Percentiles rank a stretch among this genome's conserved stretches.
Evolutionary conservation across 768 basidiomycete species (phyloP).

Genomic region (Erythrobasidium yunnanense): DNA sequence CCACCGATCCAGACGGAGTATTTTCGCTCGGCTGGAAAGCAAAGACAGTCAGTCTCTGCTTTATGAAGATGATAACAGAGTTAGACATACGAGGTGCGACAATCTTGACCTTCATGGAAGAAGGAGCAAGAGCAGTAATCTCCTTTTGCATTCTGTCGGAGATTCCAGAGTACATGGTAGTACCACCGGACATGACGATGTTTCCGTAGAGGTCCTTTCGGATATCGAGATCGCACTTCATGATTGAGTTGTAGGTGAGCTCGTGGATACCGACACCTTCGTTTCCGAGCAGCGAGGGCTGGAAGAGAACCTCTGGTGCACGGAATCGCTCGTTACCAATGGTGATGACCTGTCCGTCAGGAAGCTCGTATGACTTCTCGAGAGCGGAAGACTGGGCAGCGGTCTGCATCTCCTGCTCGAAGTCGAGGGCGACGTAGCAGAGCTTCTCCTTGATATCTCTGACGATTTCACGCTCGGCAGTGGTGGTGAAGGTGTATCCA

Average conservation of each 20-base stretch:
- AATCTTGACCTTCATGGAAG: slow-evolving; percentile 63
- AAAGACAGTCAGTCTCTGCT: slow-evolving; percentile 80
- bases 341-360: slow-evolving; percentile 86
- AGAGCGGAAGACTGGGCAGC: slow-evolving; percentile 77
- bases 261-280: slow-evolving; percentile 87
- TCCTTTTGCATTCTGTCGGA: slow-evolving; percentile 94
- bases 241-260: slow-evolving; percentile 76
- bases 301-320: slow-evolving; percentile 54
- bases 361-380: slow-evolving; percentile 89
- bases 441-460: slow-evolving; percentile 96
- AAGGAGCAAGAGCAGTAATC: slow-evolving; percentile 67
- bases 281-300: slow-evolving; percentile 63
- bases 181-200: slow-evolving; percentile 78
- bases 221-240: slow-evolving; percentile 74
- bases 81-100: background rate
- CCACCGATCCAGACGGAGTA: slow-evolving; percentile 70
- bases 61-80: slow-evolving; percentile 46
- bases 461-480: slow-evolving; percentile 59
- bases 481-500: slow-evolving; percentile 87
- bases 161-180: slow-evolving; percentile 65
- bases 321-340: slow-evolving; percentile 83
- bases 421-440: slow-evolving; percentile 87
- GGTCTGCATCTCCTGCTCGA: slow-evolving; percentile 83
- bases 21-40: slow-evolving; percentile 57
- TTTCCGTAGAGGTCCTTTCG: slow-evolving; percentile 64